These are phyloP conservation scores for Gremmenia infestans DNA, from an alignment of 2,329 filamentous ascomycete genomes.

Conservation along the genomic window DNA sequence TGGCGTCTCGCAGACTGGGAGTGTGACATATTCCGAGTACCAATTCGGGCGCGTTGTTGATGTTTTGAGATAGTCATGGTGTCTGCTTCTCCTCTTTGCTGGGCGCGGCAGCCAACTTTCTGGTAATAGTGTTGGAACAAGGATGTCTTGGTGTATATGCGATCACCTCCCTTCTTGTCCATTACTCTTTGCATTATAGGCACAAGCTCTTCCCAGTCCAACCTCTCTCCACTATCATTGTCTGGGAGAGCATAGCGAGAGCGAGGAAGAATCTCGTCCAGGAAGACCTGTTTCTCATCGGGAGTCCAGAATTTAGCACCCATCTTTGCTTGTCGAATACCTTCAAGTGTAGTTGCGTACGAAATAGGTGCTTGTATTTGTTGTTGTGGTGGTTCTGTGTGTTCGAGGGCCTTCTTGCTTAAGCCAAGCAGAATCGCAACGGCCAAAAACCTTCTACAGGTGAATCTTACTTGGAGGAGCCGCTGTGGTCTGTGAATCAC, in stretches of 20 bases:
- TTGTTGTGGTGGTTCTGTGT: too few species aligned
- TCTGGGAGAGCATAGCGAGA: background rate
- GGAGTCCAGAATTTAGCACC: slow-evolving; percentile 3
- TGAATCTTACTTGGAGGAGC: too few species aligned
- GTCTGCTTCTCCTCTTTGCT: background rate
- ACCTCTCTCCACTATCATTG: background rate
- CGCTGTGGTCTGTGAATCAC: too few species aligned
- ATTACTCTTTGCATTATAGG: slow-evolving; percentile 8
- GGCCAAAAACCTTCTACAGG: too few species aligned
- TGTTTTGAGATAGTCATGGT: background rate
- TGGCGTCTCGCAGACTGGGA: background rate
- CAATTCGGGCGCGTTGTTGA: background rate
- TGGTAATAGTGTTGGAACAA: slow-evolving; percentile 16
- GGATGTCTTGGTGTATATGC: slow-evolving; percentile 2
- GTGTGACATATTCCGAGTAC: background rate
- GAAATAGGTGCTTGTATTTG: background rate
- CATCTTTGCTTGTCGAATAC: slow-evolving; percentile 1
- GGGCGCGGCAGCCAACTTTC: slow-evolving; percentile 4
- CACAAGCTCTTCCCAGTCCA: slow-evolving; percentile 2
- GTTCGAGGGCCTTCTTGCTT: too few species aligned
- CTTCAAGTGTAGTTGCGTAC: background rate
- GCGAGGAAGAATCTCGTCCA: slow-evolving; percentile 2
- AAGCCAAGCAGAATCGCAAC: too few species aligned
- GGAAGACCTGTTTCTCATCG: slow-evolving; percentile 6
- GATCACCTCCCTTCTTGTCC: background rate